Conservation (phyloP, 169 alveolate species). For the Cryptosporidium ubiquitum region DNA sequence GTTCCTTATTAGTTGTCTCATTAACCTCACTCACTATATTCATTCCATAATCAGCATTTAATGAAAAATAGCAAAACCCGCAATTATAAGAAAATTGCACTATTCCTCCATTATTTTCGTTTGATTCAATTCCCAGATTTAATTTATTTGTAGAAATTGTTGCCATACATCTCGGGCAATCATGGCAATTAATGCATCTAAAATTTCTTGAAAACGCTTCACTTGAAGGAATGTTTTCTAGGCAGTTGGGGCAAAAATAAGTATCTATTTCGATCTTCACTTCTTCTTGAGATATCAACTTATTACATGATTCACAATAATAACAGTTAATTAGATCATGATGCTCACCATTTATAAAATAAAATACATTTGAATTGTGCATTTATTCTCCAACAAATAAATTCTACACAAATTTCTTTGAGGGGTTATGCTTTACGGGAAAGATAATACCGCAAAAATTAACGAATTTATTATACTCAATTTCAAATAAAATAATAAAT, state of each 20-base stretch:
- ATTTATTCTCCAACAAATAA: neutral
- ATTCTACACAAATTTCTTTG: neutral
- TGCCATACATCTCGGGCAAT: constrained; percentile 79
- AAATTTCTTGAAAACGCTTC: constrained; percentile 79
- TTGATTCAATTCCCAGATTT: neutral
- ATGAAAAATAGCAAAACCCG: constrained; percentile 21
- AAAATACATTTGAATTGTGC: neutral
- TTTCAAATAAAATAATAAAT: neutral
- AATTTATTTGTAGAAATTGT: neutral
- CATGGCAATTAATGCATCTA: constrained; percentile 77
- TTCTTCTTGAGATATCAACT: constrained; percentile 24
- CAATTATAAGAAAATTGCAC: neutral
- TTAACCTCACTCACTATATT: neutral
- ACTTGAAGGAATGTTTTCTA: constrained; percentile 78
- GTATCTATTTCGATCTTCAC: constrained; percentile 80
- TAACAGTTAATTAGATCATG: constrained; percentile 31
- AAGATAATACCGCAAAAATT: constrained; percentile 6
- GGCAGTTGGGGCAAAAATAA: constrained; percentile 80
- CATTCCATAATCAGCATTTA: neutral
- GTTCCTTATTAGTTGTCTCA: neutral
- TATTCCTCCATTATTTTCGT: neutral
- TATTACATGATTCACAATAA: constrained; percentile 69
- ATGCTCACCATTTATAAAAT: constrained; percentile 15
- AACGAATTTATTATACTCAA: neutral
- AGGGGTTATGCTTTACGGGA: neutral